Conservation (phyloP, 2,329 filamentous ascomycete genomes). For the Colletotrichum viniferum region DNA sequence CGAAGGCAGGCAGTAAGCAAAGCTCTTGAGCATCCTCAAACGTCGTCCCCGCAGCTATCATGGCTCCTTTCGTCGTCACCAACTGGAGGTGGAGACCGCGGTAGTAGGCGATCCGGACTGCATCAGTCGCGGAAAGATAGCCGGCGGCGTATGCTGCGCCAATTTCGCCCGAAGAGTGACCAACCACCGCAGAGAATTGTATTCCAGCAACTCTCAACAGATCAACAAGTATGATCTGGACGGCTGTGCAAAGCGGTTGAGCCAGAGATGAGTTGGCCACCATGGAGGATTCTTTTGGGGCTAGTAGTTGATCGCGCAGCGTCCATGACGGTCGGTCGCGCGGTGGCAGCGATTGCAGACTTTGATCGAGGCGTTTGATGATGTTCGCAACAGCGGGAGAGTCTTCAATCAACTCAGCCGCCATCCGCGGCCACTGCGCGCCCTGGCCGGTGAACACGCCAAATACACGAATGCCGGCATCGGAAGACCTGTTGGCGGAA, state of each 20-base stretch:
- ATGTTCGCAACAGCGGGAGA: slow-evolving; percentile 9
- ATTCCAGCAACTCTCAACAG: slow-evolving; percentile 34
- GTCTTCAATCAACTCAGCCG: slow-evolving; percentile 5
- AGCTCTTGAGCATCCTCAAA: slow-evolving; percentile 13
- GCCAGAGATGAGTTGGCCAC: slow-evolving; percentile 27
- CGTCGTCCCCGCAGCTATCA: slow-evolving; percentile 28
- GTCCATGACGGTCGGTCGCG: slow-evolving; percentile 27
- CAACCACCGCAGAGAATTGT: slow-evolving; percentile 40
- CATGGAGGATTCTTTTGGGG: slow-evolving; percentile 15
- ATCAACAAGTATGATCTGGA: slow-evolving; percentile 32
- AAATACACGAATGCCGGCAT: not conserved
- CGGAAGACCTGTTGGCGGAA: not conserved
- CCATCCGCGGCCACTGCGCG: slow-evolving; percentile 34
- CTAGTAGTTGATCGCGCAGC: slow-evolving; percentile 27
- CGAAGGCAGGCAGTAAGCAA: slow-evolving; percentile 2
- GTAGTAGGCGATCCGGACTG: slow-evolving; percentile 28
- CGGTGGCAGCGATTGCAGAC: slow-evolving; percentile 24
- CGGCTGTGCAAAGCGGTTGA: slow-evolving; percentile 35
- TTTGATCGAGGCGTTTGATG: slow-evolving; percentile 25
- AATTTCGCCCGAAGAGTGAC: slow-evolving; percentile 57
- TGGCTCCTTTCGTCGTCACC: slow-evolving; percentile 22
- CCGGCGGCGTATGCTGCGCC: slow-evolving; percentile 55
- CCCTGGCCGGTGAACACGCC: slow-evolving; percentile 37
- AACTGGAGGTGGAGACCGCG: slow-evolving; percentile 4
- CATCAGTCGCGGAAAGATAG: slow-evolving; percentile 32